These are phyloP conservation scores for Lanmaoa pseudosensibilis DNA, from an alignment of 768 basidiomycete species.

Conservation along the genomic window DNA sequence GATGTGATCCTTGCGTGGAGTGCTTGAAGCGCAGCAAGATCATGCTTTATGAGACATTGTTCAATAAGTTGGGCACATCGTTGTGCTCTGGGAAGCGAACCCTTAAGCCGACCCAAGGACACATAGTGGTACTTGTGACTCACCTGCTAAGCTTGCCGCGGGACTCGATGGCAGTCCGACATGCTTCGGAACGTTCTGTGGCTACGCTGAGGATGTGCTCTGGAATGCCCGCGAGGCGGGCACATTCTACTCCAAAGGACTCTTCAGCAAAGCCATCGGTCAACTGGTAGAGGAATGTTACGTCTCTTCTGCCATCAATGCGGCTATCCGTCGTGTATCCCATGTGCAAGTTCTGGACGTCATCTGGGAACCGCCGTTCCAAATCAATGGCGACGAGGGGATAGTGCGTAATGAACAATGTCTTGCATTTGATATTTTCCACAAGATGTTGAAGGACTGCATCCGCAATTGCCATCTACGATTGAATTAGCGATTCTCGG, in stretches of 20 bases:
- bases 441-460: slow-evolving; percentile 77
- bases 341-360: slow-evolving; percentile 84
- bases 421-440: slow-evolving; percentile 58
- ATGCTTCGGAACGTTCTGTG: slow-evolving; percentile 47
- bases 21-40: slow-evolving; percentile 20
- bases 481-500: slow-evolving; percentile 3
- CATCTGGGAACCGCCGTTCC: slow-evolving; percentile 54
- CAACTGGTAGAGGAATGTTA: slow-evolving; percentile 86
- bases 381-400: slow-evolving; percentile 76
- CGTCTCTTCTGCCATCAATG: slow-evolving; percentile 71
- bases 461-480: slow-evolving; percentile 82
- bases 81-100: slow-evolving; percentile 22
- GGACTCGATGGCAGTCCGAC: slow-evolving; percentile 54
- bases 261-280: slow-evolving; percentile 71
- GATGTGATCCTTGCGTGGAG: slow-evolving; percentile 19
- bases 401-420: slow-evolving; percentile 95
- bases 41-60: slow-evolving; percentile 24
- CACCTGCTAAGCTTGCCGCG: slow-evolving; percentile 54
- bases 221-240: slow-evolving; percentile 81
- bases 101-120: not conserved
- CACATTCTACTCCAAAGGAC: slow-evolving; percentile 93
- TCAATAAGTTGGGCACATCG: slow-evolving; percentile 29
- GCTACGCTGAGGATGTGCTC: slow-evolving; percentile 67
- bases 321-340: slow-evolving; percentile 69
- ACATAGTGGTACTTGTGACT: slow-evolving; percentile 7